Base-by-base conservation (phyloP, 306 rosid species). In the Quercus mongolica region DNA sequence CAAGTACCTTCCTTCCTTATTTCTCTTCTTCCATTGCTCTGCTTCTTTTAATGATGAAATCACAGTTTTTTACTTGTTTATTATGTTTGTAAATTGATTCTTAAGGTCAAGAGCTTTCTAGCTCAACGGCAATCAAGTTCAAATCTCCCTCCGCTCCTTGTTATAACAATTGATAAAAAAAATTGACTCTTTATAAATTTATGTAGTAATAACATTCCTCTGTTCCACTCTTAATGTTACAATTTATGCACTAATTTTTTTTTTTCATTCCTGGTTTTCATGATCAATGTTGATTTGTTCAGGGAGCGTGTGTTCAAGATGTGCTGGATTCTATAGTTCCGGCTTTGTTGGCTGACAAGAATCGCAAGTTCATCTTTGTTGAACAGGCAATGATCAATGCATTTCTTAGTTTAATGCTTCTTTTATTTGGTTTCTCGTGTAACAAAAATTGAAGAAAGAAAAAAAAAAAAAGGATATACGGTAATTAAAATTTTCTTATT, bases 231-330 rank as follows among this genome's bases (percentile, higher is more conserved):
- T 67, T 35, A 25, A 64, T 17, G 18, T 4, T 0, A 49, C 13
- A 64, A 67, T 18, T 31, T 31, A 31, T 10, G 10, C 1, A 15
- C 9, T 11, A 17, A 17, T 1, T 17, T 67, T n/a, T 26, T 30
- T 30, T 33, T n/a, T 11, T 49, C 54, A 12, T 49, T 49, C 17
- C 54, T 49, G 54, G 54, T 49, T 49, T 49, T 12, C 17, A 49
- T 49, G 54, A 3, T 49, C 15, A 49, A 49, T 54, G 65, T 59
- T 59, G 30, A 26, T 59, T 21, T 20, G 25, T 71, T 70, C 85
- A 92, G 94, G 92, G 85, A 26, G 98, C 93, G 6, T 91, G 94
- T n/a, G 94, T 90, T 76, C 97, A 88, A 75, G 85, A 88, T 83
- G 89, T 88, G 74, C 35, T 88, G 86, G 89, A 88, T 74, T 88